phyloP scores from a whole-genome alignment of 495 filamentous ascomycete species.

The Chaetomium tenue region DNA sequence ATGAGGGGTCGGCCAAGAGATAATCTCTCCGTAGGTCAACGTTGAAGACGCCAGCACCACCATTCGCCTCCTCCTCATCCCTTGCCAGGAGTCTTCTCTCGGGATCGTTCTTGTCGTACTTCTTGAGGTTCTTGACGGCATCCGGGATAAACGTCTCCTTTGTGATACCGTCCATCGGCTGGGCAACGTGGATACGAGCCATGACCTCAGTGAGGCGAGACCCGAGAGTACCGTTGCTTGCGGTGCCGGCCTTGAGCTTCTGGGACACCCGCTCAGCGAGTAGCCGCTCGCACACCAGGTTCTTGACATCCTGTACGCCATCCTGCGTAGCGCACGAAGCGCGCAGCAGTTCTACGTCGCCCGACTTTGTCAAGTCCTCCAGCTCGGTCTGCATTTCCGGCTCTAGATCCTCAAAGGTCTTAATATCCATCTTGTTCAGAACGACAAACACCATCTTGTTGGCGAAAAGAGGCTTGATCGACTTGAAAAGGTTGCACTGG shows the following conservation, averaged over 20 bases:
- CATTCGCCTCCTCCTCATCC: constrained; percentile 88
- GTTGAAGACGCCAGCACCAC: constrained; percentile 93
- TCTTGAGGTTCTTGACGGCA: constrained; percentile 71
- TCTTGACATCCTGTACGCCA: constrained; percentile 90
- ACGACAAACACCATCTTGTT: constrained; percentile 97
- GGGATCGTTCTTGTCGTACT: constrained; percentile 87
- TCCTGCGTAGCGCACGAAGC: constrained; percentile 94
- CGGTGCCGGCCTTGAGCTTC: constrained; percentile 88
- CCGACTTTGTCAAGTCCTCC: constrained; percentile 74
- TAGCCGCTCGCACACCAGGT: constrained; percentile 87
- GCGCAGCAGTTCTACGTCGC: constrained; percentile 86
- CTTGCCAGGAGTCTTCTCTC: constrained; percentile 72
- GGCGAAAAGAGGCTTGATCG: constrained; percentile 92
- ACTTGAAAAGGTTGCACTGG: constrained; percentile 89
- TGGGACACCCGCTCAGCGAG: constrained; percentile 89
- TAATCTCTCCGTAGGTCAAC: constrained; percentile 87
- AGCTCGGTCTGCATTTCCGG: constrained; percentile 73
- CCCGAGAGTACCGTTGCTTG: constrained; percentile 65
- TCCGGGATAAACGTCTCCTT: constrained; percentile 89
- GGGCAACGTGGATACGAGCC: constrained; percentile 89
- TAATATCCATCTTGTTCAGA: constrained; percentile 96
- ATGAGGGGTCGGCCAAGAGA: constrained; percentile 75
- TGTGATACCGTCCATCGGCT: constrained; percentile 74
- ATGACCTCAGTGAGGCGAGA: constrained; percentile 85
- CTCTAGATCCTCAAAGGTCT: constrained; percentile 83